Evolutionary conservation across 768 basidiomycete species (phyloP), one percentile per base, ranked within the genome.

Genomic region (Russula olivacea): DNA sequence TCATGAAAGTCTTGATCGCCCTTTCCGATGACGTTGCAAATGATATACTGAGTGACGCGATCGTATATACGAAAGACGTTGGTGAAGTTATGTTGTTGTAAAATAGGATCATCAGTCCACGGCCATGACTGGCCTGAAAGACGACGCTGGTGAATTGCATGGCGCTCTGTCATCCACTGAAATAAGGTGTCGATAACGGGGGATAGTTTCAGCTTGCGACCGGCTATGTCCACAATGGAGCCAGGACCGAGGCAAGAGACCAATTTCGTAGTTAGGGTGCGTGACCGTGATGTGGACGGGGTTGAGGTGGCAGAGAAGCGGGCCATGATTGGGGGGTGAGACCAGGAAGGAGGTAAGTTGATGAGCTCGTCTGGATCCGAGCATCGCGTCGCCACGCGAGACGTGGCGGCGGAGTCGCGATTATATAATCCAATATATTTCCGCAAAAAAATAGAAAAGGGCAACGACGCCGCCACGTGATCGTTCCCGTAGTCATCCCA

Each of bases 31-130:
- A 92, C 88, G 59, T 89, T 80, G 7, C 72, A 69, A 36, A 92
- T 78, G 61, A 91, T 76, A 65, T 79, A 92, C 68, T 92, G 90
- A 34, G 81, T 83, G 19, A 79, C 79, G 40, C 82, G 83, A 75
- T 92, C 90, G 49, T 85, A 78, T 9, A 90, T 83, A 40, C 90
- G 87, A 69, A 80, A 92, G 0, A 86, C 81, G 68, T 90, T 89
- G 74, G 88, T 89, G 70, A 90, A 91, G 34, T 77, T 78, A 67
- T 83, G 79, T 14, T 75, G 69, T 2, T 71, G 76, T 21, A 92
- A 76, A 55, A 86, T 81, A 3, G 72, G 69, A 70, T 92, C 87
- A 1, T 78, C 71, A 0, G 89, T 89, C 89, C 90, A 92, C 45
- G 74, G 73, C 50, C 49, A 64, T 14, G 69, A 62, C 48, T 69